Conservation (phyloP, 148 eudicot genomes). For the Bassia scoparia region DNA sequence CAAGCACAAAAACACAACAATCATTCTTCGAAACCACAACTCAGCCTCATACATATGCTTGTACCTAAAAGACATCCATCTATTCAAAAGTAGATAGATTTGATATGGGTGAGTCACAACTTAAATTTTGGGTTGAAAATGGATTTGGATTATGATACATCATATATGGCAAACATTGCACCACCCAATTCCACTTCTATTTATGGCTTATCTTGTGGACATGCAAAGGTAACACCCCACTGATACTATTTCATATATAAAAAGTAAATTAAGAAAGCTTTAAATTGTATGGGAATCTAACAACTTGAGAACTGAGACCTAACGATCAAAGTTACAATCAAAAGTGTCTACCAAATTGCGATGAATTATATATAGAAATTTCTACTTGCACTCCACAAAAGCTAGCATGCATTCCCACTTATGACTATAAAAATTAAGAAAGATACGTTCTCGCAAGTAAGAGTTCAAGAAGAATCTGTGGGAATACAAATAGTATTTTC, state of each 20-base stretch:
- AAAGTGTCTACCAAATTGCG: too few relatives aligned
- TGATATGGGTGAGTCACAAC: not conserved
- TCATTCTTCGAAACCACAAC: too few relatives aligned
- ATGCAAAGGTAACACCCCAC: not conserved
- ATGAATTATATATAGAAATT: not conserved
- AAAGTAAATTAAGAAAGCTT: too few relatives aligned
- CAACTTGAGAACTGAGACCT: conserved; percentile 75
- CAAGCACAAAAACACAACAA: too few relatives aligned
- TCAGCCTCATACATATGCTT: not conserved
- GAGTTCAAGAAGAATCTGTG: not conserved
- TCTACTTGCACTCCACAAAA: not conserved
- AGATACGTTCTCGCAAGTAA: not conserved
- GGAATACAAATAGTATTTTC: not conserved
- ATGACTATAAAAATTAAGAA: not conserved
- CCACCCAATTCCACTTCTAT: not conserved
- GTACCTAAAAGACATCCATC: not conserved
- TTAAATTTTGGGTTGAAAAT: not conserved
- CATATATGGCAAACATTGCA: not conserved
- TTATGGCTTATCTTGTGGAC: not conserved
- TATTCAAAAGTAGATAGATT: not conserved
- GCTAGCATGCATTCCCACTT: not conserved
- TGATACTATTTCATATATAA: not conserved
- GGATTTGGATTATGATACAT: not conserved
- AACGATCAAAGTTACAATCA: conserved; percentile 58
- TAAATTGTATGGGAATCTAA: conserved; percentile 83